phyloP scores from a whole-genome alignment of 2,329 filamentous ascomycete species.

The Talaromyces sp. region DNA sequence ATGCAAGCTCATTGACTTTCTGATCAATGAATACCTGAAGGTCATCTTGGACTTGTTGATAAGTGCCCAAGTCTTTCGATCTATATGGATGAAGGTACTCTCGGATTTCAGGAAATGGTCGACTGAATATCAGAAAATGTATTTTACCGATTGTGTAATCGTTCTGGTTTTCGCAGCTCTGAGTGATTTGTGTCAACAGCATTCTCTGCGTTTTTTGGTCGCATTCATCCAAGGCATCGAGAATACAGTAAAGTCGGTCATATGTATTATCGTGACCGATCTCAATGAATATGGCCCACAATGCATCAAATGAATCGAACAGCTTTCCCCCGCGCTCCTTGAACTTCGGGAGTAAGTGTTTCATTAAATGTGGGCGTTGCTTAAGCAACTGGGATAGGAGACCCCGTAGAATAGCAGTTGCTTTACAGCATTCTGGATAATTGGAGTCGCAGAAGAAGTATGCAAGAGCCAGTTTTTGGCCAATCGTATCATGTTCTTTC shows the following conservation, averaged over 20 bases:
- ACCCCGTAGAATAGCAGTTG: constrained; percentile 18
- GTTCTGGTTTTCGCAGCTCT: too few species aligned
- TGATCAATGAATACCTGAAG: neutral
- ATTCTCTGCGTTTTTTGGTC: neutral
- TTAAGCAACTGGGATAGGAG: constrained; percentile 19
- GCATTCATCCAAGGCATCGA: constrained; percentile 26
- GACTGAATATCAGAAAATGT: constrained; percentile 9
- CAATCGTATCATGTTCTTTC: neutral
- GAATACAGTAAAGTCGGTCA: constrained; percentile 20
- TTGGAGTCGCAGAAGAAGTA: constrained; percentile 22
- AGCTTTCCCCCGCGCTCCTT: neutral
- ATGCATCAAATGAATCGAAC: constrained; percentile 1
- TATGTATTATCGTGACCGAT: constrained; percentile 3
- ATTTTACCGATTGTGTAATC: too few species aligned
- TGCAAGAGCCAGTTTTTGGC: neutral
- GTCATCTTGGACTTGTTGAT: neutral
- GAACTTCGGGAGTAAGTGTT: constrained; percentile 16
- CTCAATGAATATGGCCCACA: constrained; percentile 13
- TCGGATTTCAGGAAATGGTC: constrained; percentile 1
- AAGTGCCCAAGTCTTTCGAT: neutral
- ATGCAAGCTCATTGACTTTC: neutral
- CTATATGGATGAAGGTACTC: neutral
- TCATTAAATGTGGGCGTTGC: constrained; percentile 11
- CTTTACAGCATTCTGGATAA: neutral
- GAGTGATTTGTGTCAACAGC: too few species aligned